These are phyloP conservation scores for Rubroboletus pulcherrimus DNA, from an alignment of 768 basidiomycete species.

Conservation along the genomic window DNA sequence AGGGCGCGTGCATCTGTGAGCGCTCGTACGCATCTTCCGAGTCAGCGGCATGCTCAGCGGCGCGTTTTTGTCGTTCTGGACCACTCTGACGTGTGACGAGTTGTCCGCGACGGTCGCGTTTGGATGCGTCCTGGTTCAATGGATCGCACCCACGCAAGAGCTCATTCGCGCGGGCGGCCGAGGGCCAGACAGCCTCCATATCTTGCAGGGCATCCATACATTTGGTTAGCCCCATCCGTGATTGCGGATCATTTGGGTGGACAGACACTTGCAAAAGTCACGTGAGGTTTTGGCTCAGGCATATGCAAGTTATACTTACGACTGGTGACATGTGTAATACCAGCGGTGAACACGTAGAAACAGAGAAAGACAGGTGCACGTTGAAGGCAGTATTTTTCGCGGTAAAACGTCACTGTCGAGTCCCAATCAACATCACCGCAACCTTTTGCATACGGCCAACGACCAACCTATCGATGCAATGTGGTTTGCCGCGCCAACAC, in stretches of 20 bases:
- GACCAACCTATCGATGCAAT: constrained; percentile 63
- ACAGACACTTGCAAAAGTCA: constrained; percentile 46
- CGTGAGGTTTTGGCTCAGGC: neutral
- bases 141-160: constrained; percentile 63
- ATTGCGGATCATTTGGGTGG: constrained; percentile 67
- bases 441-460: neutral
- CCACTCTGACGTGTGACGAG: constrained; percentile 9
- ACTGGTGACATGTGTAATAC: constrained; percentile 73
- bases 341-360: constrained; percentile 78
- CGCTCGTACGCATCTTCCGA: constrained; percentile 31
- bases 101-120: constrained; percentile 3
- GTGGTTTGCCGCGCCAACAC: constrained; percentile 74
- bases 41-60: constrained; percentile 49
- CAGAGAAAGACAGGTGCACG: constrained; percentile 66
- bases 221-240: constrained; percentile 55
- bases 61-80: constrained; percentile 52
- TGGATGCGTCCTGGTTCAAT: constrained; percentile 8
- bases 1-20: constrained; percentile 14
- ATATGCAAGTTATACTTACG: constrained; percentile 41
- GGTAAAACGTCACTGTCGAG: constrained; percentile 51
- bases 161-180: constrained; percentile 68
- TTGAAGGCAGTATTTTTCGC: constrained; percentile 57
- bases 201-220: constrained; percentile 63
- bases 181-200: constrained; percentile 74
- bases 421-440: neutral